Conservation (phyloP, 2,329 filamentous ascomycete species). For the Aureobasidium leucospermi region DNA sequence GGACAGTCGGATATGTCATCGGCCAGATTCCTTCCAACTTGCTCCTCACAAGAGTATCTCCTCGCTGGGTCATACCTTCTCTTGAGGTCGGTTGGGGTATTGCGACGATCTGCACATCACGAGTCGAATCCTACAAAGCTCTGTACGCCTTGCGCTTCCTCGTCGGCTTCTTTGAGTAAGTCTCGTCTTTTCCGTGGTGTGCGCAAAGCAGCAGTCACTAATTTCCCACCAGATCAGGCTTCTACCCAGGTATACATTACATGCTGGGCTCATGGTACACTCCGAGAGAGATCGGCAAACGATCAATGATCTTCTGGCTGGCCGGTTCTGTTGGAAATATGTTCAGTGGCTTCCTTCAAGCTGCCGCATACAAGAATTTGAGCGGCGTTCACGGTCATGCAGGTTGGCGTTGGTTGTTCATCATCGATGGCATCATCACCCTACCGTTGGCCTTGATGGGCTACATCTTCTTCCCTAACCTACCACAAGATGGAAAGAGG, state of each 20-base stretch:
- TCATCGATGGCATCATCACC: conserved; percentile 51
- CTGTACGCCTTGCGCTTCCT: conserved; percentile 35
- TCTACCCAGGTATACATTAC: conserved; percentile 53
- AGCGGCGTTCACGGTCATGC: conserved; percentile 43
- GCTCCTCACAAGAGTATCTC: conserved; percentile 27
- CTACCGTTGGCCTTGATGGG: conserved; percentile 49
- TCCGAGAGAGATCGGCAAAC: conserved; percentile 53
- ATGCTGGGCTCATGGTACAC: conserved; percentile 57
- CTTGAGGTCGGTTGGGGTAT: conserved; percentile 36
- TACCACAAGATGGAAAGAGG: conserved; percentile 30
- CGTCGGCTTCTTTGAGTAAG: conserved; percentile 44
- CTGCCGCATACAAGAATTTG: conserved; percentile 39
- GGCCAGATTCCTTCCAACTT: conserved; percentile 33
- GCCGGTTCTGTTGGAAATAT: conserved; percentile 54
- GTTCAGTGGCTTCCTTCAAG: conserved; percentile 57
- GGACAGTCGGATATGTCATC: conserved; percentile 28
- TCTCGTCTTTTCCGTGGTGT: background rate
- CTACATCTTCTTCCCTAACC: conserved; percentile 47
- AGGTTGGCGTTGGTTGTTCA: conserved; percentile 53
- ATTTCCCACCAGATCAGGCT: conserved; percentile 32
- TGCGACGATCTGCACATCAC: conserved; percentile 33
- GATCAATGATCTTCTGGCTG: conserved; percentile 54
- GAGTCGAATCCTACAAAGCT: conserved; percentile 31
- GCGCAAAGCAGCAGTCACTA: background rate
- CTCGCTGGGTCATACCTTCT: conserved; percentile 31